Evolutionary conservation across 2,329 filamentous ascomycete genomes (phyloP), one percentile per base, ranked within the genome.

Genomic region (Epichloe amarillans): DNA sequence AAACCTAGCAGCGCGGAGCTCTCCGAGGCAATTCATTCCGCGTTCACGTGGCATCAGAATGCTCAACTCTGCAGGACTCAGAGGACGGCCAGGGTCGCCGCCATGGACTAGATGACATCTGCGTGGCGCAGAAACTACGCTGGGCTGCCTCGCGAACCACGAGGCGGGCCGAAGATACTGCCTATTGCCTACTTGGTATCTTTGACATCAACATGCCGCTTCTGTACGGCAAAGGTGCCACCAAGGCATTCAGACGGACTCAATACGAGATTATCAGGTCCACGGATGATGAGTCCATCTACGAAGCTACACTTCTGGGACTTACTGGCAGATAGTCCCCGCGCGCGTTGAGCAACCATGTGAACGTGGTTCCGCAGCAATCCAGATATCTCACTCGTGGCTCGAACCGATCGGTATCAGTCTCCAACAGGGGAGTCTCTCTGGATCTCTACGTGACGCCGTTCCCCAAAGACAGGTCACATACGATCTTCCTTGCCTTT

Each of bases 151-250:
- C 21, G 21, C 21, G 21, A 21, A 21, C 21, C 21, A 21, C 21
- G 21, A 21, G 3, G 21, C 21, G 21, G 21, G 21, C 21, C 21
- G 21, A 21, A 21, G 21, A 1, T 21, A 21, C 21, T 21, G 21
- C 4, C 21, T 4, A 66, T 43, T 66, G 60, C 44, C 55, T 66
- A 4, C 49, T 66, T 4, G 64, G 62, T 5, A 55, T 66, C 8
- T 65, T 66, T 45, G 55, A 61, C 47, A 64, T 66, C 40, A 60
- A 63, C 40, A 66, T 66, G 60, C 60, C 64, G 4, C 50, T 66
- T 6, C 55, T 66, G 0, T 66, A 65, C 14, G 63, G 63, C 3
- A 63, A 66, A 45, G 64, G 63, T 0, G 56, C 53, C 26, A 49
- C 30, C 21, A 61, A 63, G 21, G 60, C 61, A 1, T 62, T 63